Conservation (phyloP, 2,329 filamentous ascomycete species). For the Verruconis gallopava region DNA sequence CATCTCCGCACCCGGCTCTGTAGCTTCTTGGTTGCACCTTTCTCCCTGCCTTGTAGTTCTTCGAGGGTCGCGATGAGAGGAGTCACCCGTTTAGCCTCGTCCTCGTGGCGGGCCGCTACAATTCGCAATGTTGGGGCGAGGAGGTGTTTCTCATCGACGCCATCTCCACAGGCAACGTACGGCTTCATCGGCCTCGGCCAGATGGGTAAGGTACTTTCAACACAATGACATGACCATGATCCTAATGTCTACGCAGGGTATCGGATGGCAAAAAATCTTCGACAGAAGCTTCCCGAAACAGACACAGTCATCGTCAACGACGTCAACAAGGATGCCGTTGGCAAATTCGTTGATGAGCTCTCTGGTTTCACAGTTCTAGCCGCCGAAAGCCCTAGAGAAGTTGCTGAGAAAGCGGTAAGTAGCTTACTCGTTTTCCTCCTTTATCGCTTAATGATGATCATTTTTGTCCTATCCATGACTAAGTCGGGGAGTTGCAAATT, state of each 20-base stretch:
- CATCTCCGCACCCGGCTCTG: no score
- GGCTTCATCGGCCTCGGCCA: constrained; percentile 48
- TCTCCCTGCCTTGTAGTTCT: no score
- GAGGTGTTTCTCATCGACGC: constrained; percentile 9
- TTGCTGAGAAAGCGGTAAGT: constrained; percentile 56
- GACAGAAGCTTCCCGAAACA: constrained; percentile 48
- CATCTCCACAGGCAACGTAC: constrained; percentile 30
- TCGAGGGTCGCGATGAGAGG: constrained; percentile 7
- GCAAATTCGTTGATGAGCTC: constrained; percentile 44
- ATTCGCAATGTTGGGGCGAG: background rate
- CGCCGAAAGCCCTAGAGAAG: constrained; percentile 44
- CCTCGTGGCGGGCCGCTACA: background rate
- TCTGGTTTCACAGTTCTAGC: constrained; percentile 39
- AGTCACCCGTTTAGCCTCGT: background rate
- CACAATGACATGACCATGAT: constrained; percentile 10
- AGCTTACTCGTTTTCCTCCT: constrained; percentile 9
- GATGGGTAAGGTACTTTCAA: constrained; percentile 38
- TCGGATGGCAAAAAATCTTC: constrained; percentile 59
- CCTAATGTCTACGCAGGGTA: constrained; percentile 37
- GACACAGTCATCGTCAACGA: constrained; percentile 55
- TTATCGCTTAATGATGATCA: constrained; percentile 34
- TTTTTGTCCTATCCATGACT: constrained; percentile 49
- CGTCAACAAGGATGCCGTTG: constrained; percentile 44
- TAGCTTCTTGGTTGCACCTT: no score
- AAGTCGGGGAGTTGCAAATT: constrained; percentile 51